Evolutionary conservation across 306 rosid species (phyloP).

Genomic region (Acacia confusa): DNA sequence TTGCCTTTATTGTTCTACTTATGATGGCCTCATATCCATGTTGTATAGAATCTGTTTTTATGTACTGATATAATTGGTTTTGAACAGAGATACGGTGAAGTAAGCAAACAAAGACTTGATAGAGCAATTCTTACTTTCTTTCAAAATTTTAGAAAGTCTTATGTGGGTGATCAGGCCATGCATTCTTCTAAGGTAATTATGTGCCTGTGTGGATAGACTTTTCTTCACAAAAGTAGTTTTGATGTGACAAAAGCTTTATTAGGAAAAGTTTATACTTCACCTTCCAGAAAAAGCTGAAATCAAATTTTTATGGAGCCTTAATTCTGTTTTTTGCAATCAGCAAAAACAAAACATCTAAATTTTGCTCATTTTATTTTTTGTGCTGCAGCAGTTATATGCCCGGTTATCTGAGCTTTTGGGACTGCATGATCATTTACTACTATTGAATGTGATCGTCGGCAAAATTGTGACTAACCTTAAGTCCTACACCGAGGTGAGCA

Average conservation of each 20-base stretch:
- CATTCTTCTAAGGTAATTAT: conserved; percentile 93
- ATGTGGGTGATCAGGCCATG: conserved; percentile 98
- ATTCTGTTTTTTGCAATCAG: conserved; percentile 13
- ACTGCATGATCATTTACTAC: conserved; percentile 50
- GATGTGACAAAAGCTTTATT: background rate
- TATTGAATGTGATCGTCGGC: conserved; percentile 51
- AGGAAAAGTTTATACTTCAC: background rate
- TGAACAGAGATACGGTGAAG: conserved; percentile 82
- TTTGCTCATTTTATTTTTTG: conserved; percentile 18
- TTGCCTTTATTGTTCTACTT: background rate
- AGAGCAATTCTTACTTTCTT: conserved; percentile 96
- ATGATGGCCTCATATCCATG: background rate
- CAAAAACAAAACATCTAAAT: background rate
- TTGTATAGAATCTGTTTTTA: conserved; percentile 28
- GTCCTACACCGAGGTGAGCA: conserved; percentile 43
- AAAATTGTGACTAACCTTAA: conserved; percentile 54
- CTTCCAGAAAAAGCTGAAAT: background rate
- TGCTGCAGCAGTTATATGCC: conserved; percentile 63
- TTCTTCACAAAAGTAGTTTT: background rate
- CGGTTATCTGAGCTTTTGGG: conserved; percentile 59
- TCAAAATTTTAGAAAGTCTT: conserved; percentile 94
- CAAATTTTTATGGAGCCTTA: background rate
- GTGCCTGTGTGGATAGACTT: background rate
- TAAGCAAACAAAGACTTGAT: conserved; percentile 97
- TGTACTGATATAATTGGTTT: conserved; percentile 32